A percentile compares a stretch with the other conserved stretches of the same genome.
These are phyloP conservation scores for Aspergillus puulaauensis DNA, from an alignment of 2,329 filamentous ascomycete genomes.

Conservation along the genomic window DNA sequence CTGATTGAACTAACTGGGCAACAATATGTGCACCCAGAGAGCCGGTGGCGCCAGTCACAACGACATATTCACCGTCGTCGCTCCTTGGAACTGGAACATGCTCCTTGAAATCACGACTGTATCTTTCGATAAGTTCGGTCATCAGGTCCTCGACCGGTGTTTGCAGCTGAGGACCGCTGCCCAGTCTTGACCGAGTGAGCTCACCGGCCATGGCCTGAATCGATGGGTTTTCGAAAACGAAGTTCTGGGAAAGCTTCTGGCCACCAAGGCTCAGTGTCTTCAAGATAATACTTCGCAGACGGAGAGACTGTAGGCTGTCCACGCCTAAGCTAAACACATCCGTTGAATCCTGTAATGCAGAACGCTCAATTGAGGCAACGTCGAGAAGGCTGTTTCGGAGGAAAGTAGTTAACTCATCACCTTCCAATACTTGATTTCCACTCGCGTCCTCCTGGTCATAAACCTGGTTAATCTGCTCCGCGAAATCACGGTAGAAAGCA, in stretches of 20 bases:
- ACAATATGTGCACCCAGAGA: slow-evolving; percentile 63
- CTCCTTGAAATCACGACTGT: slow-evolving; percentile 30
- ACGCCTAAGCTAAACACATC: slow-evolving; percentile 25
- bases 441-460: slow-evolving; percentile 16
- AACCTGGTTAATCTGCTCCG: slow-evolving; percentile 17
- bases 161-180: slow-evolving; percentile 5
- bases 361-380: slow-evolving; percentile 23
- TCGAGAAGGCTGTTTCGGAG: slow-evolving; percentile 34
- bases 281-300: slow-evolving; percentile 17
- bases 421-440: slow-evolving; percentile 17
- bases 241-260: slow-evolving; percentile 18
- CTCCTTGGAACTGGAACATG: slow-evolving; percentile 22
- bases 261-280: slow-evolving; percentile 15
- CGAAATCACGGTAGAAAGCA: slow-evolving; percentile 23
- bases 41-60: slow-evolving; percentile 65
- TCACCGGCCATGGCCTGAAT: slow-evolving; percentile 20
- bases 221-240: slow-evolving; percentile 23
- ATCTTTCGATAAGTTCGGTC: slow-evolving; percentile 48
- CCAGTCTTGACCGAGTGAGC: slow-evolving; percentile 14
- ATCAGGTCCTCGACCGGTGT: slow-evolving; percentile 44
- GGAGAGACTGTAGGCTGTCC: slow-evolving; percentile 24
- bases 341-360: slow-evolving; percentile 10
- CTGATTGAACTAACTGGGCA: slow-evolving; percentile 44
- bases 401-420: slow-evolving; percentile 13
- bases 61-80: slow-evolving; percentile 17